Base-by-base conservation (phyloP, 106 monocot species). In the Dendrobium chrysotoxum region DNA sequence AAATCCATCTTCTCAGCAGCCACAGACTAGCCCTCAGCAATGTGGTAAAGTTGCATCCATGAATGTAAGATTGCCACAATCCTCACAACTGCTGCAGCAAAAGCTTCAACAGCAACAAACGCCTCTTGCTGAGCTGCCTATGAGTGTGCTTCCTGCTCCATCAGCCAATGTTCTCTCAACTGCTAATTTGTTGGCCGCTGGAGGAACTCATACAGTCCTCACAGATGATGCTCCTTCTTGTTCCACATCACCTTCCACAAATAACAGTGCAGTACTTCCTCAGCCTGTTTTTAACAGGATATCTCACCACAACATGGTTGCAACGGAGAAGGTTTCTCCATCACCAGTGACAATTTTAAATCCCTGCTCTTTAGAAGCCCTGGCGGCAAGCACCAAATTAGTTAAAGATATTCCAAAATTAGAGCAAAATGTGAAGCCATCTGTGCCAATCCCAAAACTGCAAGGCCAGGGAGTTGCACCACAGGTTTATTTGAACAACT, bases 161-260 rank as follows among this genome's bases (percentile, higher is more conserved):
- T 18, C 77, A 50, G 64, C 54, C 55, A 89, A 81, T 77, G 17
- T 77, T 65, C 76, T 86, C 45, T 16, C 84, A 75, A 54, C 28
- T 45, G 87, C 82, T 18, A 86, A 81, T 53, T 78, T 86, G 21
- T n/a, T 89, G 54, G 53, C 82, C 39, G 79, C 87, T 87, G 85
- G 80, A 46, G 85, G 77, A 41, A 58, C 80, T 44, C 87, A 87
- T 38, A 82, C 88, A 23, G 86, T 73, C 20, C 71, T 90, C 28
- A 86, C 89, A 30, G 90, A 97, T 77, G 90, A 94, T 75, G 54
- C 86, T 35, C 90, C 96, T 58, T 89, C 93, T 78, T 94, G 86
- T 66, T 92, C 92, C 57, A 84, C 89, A 40, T 92, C 97, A 53
- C 87, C 90, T 76, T 88, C 92, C 38, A 87, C 78, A 67, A 87